phyloP scores from a whole-genome alignment of 495 filamentous ascomycete species.

The Penicillium argentinense region DNA sequence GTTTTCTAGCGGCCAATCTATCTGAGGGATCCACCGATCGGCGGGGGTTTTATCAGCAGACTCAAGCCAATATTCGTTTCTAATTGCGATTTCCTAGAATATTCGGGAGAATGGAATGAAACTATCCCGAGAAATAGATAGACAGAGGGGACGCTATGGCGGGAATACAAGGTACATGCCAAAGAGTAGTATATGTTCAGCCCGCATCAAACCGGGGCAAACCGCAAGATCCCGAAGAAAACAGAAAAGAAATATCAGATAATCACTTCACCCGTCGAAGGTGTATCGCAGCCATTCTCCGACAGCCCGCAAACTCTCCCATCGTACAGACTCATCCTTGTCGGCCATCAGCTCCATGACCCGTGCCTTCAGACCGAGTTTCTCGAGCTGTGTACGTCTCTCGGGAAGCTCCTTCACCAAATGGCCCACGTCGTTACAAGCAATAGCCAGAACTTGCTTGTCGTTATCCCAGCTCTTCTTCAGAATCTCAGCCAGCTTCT shows the following conservation, averaged over 20 bases:
- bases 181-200: conserved; percentile 28
- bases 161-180: conserved; percentile 23
- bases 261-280: conserved; percentile 55
- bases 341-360: conserved; percentile 97
- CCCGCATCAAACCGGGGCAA: conserved; percentile 8
- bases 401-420: conserved; percentile 91
- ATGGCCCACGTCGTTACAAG: conserved; percentile 88
- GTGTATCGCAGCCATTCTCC: conserved; percentile 93
- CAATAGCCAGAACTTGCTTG: conserved; percentile 94
- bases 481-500: conserved; percentile 85
- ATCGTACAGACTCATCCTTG: conserved; percentile 83
- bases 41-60: conserved; percentile 13
- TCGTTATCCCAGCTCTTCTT: conserved; percentile 84
- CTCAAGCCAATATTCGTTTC: conserved; percentile 2
- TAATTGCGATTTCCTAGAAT: not conserved
- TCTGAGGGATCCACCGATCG: conserved; percentile 19
- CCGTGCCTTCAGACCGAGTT: conserved; percentile 81
- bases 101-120: not conserved
- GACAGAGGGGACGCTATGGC: conserved; percentile 20
- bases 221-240: conserved; percentile 11
- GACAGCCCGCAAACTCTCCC: conserved; percentile 92
- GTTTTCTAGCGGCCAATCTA: conserved; percentile 4
- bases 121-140: conserved; percentile 4
- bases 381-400: conserved; percentile 78
- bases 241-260: conserved; percentile 11